A percentile compares a stretch with the other conserved stretches of the same genome.
Evolutionary conservation across 108 stramenopile genomes (phyloP).

Genomic region (Discostella stelligeroides): DNA sequence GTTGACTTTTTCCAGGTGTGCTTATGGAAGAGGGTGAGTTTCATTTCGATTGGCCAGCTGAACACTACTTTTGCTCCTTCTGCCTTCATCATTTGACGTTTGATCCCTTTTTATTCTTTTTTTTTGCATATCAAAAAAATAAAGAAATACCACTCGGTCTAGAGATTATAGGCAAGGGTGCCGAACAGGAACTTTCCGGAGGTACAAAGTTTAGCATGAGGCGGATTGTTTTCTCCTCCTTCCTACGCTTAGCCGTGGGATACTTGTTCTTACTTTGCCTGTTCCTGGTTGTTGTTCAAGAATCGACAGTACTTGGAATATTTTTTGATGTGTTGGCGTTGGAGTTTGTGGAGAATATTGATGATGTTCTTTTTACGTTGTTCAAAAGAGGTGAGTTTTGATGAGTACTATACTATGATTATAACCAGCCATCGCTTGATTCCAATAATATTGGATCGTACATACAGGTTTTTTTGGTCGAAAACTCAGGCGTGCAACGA

Average conservation of each 20-base stretch:
- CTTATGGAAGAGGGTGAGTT: conserved; percentile 13
- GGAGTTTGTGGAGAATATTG: conserved; percentile 79
- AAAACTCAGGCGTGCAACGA: conserved; percentile 6
- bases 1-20: conserved; percentile 2
- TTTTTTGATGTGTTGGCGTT: conserved; percentile 49
- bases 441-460: neutral
- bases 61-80: no score
- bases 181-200: neutral
- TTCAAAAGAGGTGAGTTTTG: conserved; percentile 11
- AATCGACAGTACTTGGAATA: conserved; percentile 11
- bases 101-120: neutral
- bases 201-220: neutral
- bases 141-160: conserved; percentile 21
- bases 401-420: neutral
- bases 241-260: conserved; percentile 16
- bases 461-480: conserved; percentile 19
- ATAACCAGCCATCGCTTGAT: no score
- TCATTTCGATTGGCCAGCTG: no score
- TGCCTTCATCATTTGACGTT: no score
- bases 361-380: conserved; percentile 47
- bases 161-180: conserved; percentile 22
- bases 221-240: conserved; percentile 10
- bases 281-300: conserved; percentile 19
- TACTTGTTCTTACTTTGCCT: conserved; percentile 14
- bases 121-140: neutral